Conservation (phyloP, 2,329 filamentous ascomycete genomes). For the Alternaria solani region DNA sequence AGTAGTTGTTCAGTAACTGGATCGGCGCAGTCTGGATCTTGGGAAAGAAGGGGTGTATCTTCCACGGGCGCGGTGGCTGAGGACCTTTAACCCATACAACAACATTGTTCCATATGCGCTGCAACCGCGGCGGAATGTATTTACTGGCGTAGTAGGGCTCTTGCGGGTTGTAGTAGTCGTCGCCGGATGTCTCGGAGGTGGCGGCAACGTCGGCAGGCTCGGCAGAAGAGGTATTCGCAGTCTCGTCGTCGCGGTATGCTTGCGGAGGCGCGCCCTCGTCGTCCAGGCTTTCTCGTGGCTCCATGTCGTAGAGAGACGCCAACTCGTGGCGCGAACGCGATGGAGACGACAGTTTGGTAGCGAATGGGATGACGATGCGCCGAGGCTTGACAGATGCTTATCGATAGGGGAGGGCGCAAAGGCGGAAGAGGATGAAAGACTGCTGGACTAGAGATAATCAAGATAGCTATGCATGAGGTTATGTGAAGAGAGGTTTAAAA, state of each 20-base stretch:
- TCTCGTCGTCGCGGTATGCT: slow-evolving; percentile 40
- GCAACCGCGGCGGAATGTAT: slow-evolving; percentile 64
- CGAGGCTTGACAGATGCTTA: slow-evolving; percentile 19
- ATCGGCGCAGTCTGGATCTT: slow-evolving; percentile 72
- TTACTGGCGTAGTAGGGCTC: slow-evolving; percentile 34
- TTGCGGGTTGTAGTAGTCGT: slow-evolving; percentile 31
- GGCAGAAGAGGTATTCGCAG: slow-evolving; percentile 36
- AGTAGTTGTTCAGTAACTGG: slow-evolving; percentile 66
- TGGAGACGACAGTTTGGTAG: slow-evolving; percentile 38
- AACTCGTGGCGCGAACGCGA: slow-evolving; percentile 45
- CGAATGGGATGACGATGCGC: slow-evolving; percentile 16
- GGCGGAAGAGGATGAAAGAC: not conserved
- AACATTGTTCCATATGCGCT: slow-evolving; percentile 48
- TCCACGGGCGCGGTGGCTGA: slow-evolving; percentile 58
- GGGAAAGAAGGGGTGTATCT: slow-evolving; percentile 66
- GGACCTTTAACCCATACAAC: slow-evolving; percentile 60
- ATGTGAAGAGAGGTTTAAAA: not conserved
- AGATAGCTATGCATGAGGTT: not conserved
- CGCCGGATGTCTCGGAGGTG: slow-evolving; percentile 45
- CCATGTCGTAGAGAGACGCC: slow-evolving; percentile 37
- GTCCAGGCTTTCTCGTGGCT: slow-evolving; percentile 27
- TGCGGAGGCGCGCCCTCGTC: slow-evolving; percentile 41
- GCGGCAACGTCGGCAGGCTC: slow-evolving; percentile 36
- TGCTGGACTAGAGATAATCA: not conserved
- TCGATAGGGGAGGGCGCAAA: slow-evolving; percentile 22